These are phyloP conservation scores for Penicillium cosmopolitanum DNA, from an alignment of 495 filamentous ascomycete species.

Conservation along the genomic window DNA sequence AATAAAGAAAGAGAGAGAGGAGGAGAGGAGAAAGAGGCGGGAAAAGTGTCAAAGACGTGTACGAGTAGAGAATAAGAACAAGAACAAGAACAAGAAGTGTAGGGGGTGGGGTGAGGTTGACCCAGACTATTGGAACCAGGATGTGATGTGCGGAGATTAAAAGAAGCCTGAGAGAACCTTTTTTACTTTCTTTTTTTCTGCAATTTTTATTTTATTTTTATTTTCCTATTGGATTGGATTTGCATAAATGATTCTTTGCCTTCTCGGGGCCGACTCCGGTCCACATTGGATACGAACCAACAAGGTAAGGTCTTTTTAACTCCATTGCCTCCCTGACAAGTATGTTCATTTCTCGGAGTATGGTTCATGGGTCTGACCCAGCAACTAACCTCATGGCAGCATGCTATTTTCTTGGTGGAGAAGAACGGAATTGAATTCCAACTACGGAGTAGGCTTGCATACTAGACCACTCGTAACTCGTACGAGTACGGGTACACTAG, in stretches of 20 bases:
- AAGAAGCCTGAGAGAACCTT: constrained; percentile 4
- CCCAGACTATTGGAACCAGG: constrained; percentile 28
- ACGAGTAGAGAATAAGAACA: no score
- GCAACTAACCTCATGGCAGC: no score
- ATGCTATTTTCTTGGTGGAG: no score
- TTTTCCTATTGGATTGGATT: constrained; percentile 3
- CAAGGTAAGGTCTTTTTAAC: neutral
- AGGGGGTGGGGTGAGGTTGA: constrained; percentile 22
- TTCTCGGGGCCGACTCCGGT: constrained; percentile 3
- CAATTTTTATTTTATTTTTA: constrained; percentile 4
- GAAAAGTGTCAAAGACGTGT: no score
- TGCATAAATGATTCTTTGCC: neutral
- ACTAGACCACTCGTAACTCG: neutral
- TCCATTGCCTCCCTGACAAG: neutral
- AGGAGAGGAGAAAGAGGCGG: neutral
- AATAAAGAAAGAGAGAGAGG: neutral
- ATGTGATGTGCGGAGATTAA: constrained; percentile 32
- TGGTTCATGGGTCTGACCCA: no score
- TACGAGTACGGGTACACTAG: no score
- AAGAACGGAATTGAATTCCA: neutral
- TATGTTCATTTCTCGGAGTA: no score
- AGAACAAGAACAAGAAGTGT: neutral
- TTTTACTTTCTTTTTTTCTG: constrained; percentile 3
- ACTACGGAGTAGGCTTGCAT: neutral
- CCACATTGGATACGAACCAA: constrained; percentile 3